These are phyloP conservation scores for Amanita rubescens DNA, from an alignment of 768 basidiomycete species.

Conservation along the genomic window DNA sequence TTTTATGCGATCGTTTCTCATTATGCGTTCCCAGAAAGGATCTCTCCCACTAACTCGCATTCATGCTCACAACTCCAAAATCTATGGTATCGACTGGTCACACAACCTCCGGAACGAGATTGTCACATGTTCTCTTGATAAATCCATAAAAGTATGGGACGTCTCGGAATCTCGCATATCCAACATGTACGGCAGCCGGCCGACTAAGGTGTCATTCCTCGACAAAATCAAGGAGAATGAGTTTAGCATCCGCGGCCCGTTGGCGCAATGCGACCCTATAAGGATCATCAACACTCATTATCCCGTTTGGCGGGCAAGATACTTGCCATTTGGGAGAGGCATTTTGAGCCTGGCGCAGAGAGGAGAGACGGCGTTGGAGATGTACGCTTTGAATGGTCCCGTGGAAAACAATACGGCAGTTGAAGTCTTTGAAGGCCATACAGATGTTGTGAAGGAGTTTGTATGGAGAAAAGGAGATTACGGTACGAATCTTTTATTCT, in stretches of 20 bases:
- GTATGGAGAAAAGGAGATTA: conserved; percentile 78
- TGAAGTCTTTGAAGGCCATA: conserved; percentile 79
- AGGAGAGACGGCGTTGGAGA: conserved; percentile 75
- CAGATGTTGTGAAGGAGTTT: conserved; percentile 95
- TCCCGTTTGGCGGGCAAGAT: conserved; percentile 91
- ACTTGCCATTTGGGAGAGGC: conserved; percentile 88
- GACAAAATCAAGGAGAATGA: conserved; percentile 1
- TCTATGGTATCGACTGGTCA: conserved; percentile 98
- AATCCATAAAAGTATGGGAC: conserved; percentile 86
- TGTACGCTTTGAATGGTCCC: conserved; percentile 48
- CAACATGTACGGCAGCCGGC: neutral
- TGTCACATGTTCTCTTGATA: conserved; percentile 92
- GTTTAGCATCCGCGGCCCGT: conserved; percentile 7
- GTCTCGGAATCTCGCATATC: conserved; percentile 25
- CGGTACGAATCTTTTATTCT: conserved; percentile 32
- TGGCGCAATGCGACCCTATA: conserved; percentile 28
- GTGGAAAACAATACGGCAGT: conserved; percentile 38
- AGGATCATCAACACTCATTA: conserved; percentile 65
- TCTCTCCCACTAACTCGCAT: conserved; percentile 73
- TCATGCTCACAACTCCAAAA: conserved; percentile 81
- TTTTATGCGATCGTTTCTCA: neutral
- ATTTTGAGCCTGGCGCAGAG: conserved; percentile 84
- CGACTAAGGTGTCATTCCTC: neutral
- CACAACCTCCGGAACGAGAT: conserved; percentile 67
- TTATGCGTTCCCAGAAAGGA: conserved; percentile 65